Percentiles rank a stretch among this genome's conserved stretches.
Evolutionary conservation across 225 moss, liverwort and hornwort genomes (phyloP).

Genomic region (Neckera pumila): DNA sequence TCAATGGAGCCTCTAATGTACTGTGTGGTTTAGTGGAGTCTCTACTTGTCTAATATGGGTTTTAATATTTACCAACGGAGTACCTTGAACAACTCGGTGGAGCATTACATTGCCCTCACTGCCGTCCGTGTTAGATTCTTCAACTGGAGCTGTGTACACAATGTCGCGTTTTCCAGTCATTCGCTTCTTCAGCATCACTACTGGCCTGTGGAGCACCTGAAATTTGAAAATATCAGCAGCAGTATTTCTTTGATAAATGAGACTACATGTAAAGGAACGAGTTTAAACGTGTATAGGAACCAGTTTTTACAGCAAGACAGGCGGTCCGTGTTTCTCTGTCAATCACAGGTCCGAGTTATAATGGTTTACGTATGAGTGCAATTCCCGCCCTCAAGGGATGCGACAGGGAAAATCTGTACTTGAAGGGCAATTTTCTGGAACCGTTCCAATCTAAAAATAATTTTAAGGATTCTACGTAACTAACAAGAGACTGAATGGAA

Average conservation of each 20-base stretch:
- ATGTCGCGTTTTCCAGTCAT: not conserved
- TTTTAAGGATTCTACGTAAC: not conserved
- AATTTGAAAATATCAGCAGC: not conserved
- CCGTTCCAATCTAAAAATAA: not conserved
- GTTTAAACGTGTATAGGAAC: not conserved
- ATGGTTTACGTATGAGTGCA: not conserved
- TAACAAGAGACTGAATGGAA: not conserved
- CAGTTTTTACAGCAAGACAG: not conserved
- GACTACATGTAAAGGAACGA: not conserved
- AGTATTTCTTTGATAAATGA: not conserved
- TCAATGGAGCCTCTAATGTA: not conserved
- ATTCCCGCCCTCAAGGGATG: not conserved
- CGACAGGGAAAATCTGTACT: not conserved
- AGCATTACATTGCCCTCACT: slow-evolving; percentile 17
- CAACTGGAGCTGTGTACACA: slow-evolving; percentile 3
- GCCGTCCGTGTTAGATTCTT: not conserved
- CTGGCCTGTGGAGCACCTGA: slow-evolving; percentile 58
- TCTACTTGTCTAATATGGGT: not conserved
- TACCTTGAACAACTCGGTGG: slow-evolving; percentile 22
- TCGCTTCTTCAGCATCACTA: slow-evolving; percentile 17
- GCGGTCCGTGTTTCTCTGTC: too few relatives aligned
- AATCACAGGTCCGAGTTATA: not conserved
- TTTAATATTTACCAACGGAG: not conserved
- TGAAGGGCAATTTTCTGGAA: not conserved
- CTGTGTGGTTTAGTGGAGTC: not conserved